Evolutionary conservation across 2,329 filamentous ascomycete species (phyloP), one percentile per base, ranked within the genome.

Genomic region (Graphium sp.): DNA sequence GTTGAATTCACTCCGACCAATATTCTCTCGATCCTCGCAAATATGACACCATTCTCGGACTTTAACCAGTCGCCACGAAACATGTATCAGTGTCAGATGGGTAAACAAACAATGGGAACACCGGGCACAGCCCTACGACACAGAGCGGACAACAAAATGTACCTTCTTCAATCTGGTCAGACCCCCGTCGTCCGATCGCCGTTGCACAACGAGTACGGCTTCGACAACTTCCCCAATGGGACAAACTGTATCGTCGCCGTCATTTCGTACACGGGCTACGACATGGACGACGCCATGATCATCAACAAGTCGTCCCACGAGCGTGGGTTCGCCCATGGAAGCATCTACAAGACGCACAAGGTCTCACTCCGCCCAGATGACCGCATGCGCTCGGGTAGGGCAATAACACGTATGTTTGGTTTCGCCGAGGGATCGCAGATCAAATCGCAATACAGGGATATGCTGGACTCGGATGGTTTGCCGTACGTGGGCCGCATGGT

Each of bases 251-350:
- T 95, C 22, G 89, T 98, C 33, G 89, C 89, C 34, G 91, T 98
- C 50, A 93, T 98, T 37, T 94, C 87, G 1, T 98, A 98, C 52
- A 95, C 87, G 2, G 89, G 87, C 29, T 98, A 95, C 56, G 89
- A 98, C 64, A 98, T 98, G 89, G 89, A 98, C 63, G 89, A 98
- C 56, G 89, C 89, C 48, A 95, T 95, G 87, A 95, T 98, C 47
- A 64, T 98, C 48, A 95, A 95, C 62, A 95, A 95, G 52, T 93
- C 84, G 13, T 75, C 87, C 3, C 83, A 94, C 51, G 89, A 98
- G 53, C 74, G 89, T 40, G 89, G 89, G 10, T 95, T 98, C 45
- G 87, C 84, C 21, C 74, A 95, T 45, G 89, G 89, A 31, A 91
- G 85, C 5, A 84, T 98, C 42, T 98, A 94, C 66, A 98, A 98